phyloP scores from a whole-genome alignment of 2,329 filamentous ascomycete genomes.

The Orbilia blumenaviensis region DNA sequence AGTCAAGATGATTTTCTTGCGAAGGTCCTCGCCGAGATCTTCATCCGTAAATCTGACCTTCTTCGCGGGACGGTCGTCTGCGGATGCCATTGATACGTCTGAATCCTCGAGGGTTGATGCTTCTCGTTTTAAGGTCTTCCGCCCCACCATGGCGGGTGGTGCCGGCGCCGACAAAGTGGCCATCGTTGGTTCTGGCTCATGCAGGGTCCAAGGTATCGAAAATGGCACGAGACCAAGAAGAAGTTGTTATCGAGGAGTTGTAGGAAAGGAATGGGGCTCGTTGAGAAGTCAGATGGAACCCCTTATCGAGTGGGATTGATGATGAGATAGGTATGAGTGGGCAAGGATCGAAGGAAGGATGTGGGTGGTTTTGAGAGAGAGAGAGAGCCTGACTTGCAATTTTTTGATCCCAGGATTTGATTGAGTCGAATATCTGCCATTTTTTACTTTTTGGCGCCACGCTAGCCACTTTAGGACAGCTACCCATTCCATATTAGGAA shows the following conservation, averaged over 20 bases:
- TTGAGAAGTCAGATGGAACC: background rate
- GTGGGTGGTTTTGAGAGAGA: background rate
- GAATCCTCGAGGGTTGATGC: slow-evolving; percentile 42
- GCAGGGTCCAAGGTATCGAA: slow-evolving; percentile 16
- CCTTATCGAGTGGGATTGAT: slow-evolving; percentile 9
- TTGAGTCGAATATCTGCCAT: slow-evolving; percentile 25
- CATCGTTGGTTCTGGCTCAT: slow-evolving; percentile 36
- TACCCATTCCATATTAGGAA: slow-evolving; percentile 4
- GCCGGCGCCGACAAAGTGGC: slow-evolving; percentile 41
- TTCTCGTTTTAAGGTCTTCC: slow-evolving; percentile 45
- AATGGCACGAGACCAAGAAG: background rate
- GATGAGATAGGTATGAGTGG: slow-evolving; percentile 7
- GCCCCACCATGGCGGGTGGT: slow-evolving; percentile 34
- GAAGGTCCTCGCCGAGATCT: slow-evolving; percentile 38
- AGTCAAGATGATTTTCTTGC: slow-evolving; percentile 37
- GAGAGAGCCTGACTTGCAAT: slow-evolving; percentile 31
- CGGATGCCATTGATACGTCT: slow-evolving; percentile 36
- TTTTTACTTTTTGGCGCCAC: slow-evolving; percentile 24
- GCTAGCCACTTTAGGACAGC: background rate
- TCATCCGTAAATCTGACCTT: slow-evolving; percentile 52
- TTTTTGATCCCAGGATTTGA: slow-evolving; percentile 29
- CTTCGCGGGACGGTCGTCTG: slow-evolving; percentile 38
- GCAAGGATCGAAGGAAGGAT: background rate
- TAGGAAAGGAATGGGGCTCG: background rate
- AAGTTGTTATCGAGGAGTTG: background rate